A percentile compares a stretch with the other conserved stretches of the same genome.
phyloP scores from a whole-genome alignment of 1,284 basidiomycete genomes.

The Hymenochaete sp. region DNA sequence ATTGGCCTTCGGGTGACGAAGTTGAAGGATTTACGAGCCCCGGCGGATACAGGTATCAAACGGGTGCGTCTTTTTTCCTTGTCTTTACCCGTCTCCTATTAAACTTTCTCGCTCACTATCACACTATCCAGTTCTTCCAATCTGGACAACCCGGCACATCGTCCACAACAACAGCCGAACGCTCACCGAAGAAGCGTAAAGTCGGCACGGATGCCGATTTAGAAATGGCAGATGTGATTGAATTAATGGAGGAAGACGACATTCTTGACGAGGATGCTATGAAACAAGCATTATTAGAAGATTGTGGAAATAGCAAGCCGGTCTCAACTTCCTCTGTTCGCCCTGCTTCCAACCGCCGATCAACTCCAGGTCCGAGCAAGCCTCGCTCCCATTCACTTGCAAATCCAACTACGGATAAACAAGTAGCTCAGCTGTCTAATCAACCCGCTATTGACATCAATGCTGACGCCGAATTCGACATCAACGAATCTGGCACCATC shows the following conservation, averaged over 20 bases:
- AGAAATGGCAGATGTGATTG: no score
- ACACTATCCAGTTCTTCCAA: constrained; percentile 13
- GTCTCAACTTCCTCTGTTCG: no score
- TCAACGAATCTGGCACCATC: not conserved
- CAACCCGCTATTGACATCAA: no score
- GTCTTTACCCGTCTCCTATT: not conserved
- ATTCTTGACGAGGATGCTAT: no score
- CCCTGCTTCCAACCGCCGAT: no score
- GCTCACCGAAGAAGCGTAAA: constrained; percentile 11
- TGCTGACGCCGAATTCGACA: not conserved
- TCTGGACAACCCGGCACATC: not conserved
- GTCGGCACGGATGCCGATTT: not conserved
- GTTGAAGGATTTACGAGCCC: constrained; percentile 31
- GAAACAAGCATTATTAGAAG: no score
- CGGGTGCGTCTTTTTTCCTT: constrained; percentile 16
- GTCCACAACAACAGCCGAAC: not conserved
- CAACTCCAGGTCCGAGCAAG: no score
- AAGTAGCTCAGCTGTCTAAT: no score
- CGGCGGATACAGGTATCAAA: constrained; percentile 23
- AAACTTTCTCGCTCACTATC: not conserved
- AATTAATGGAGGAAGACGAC: no score
- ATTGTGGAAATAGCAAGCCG: no score
- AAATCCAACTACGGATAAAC: no score
- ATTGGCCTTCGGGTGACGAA: constrained; percentile 37
- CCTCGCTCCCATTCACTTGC: no score